Evolutionary conservation across 2,329 filamentous ascomycete genomes (phyloP).

Genomic region (Talaromyces sp.): DNA sequence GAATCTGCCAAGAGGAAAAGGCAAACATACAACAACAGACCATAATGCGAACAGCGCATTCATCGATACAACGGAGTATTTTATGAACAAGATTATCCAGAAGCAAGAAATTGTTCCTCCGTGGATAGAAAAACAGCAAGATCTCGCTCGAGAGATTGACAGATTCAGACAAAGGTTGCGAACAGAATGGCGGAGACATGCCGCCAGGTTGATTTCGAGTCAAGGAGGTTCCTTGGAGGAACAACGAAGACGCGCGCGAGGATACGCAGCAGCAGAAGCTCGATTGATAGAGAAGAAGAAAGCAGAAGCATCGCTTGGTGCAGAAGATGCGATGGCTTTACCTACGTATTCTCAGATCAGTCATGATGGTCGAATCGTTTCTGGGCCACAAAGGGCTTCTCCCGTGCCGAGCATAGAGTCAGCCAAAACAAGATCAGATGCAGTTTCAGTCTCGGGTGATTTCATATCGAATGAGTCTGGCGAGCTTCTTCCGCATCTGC

Average conservation of each 20-base stretch:
- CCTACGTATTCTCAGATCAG: constrained; percentile 23
- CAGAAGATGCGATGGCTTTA: not conserved
- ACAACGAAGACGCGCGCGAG: constrained; percentile 67
- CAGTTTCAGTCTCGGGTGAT: constrained; percentile 11
- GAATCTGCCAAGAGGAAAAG: constrained; percentile 75
- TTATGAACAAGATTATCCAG: constrained; percentile 98
- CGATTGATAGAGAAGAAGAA: constrained; percentile 28
- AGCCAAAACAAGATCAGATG: not conserved
- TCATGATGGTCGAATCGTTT: constrained; percentile 26
- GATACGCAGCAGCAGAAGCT: constrained; percentile 71
- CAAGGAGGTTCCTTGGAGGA: constrained; percentile 69
- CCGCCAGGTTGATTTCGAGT: constrained; percentile 71
- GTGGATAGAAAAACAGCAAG: constrained; percentile 99
- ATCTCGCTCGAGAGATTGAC: constrained; percentile 65
- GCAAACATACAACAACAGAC: constrained; percentile 67
- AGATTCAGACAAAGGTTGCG: constrained; percentile 72
- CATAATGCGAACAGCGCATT: constrained; percentile 80
- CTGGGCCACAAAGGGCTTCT: not conserved
- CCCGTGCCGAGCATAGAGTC: not conserved
- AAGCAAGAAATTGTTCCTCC: constrained; percentile 92
- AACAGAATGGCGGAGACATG: constrained; percentile 80
- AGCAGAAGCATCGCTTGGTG: constrained; percentile 25
- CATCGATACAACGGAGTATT: constrained; percentile 93
- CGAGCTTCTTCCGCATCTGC: constrained; percentile 38
- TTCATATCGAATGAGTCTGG: constrained; percentile 17